These are phyloP conservation scores for Ustilago shanxiensis DNA, from an alignment of 1,284 basidiomycete genomes.

Conservation along the genomic window DNA sequence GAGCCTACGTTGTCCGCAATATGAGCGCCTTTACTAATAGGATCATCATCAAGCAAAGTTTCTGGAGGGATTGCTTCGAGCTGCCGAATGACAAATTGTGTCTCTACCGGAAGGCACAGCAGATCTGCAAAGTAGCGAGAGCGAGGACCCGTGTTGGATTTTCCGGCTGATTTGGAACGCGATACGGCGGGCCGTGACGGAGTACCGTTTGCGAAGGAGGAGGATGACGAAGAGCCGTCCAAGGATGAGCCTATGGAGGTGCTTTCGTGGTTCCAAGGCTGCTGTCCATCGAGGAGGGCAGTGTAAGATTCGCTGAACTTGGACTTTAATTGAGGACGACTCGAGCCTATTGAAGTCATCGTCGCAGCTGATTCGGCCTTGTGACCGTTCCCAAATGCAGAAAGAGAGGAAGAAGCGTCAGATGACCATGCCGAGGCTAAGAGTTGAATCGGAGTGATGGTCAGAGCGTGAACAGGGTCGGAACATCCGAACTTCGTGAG, in stretches of 20 bases:
- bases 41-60: constrained; percentile 56
- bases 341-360: constrained; percentile 30
- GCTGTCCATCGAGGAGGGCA: constrained; percentile 57
- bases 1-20: constrained; percentile 63
- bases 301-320: constrained; percentile 61
- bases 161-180: constrained; percentile 52
- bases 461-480: neutral
- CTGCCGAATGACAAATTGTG: constrained; percentile 43
- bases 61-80: constrained; percentile 46
- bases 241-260: constrained; percentile 11
- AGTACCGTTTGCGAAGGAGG: constrained; percentile 19
- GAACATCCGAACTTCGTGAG: neutral
- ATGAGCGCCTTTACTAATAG: constrained; percentile 42
- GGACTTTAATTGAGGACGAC: constrained; percentile 48
- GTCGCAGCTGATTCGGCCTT: neutral
- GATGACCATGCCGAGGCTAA: constrained; percentile 1
- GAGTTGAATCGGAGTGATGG: neutral
- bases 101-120: constrained; percentile 61
- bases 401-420: neutral
- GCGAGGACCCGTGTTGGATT: constrained; percentile 62
- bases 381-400: neutral
- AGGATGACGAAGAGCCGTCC: neutral
- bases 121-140: constrained; percentile 62
- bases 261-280: constrained; percentile 50
- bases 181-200: constrained; percentile 18